These are phyloP conservation scores for Colletotrichum salicis DNA, from an alignment of 2,329 filamentous ascomycete species.

Conservation along the genomic window DNA sequence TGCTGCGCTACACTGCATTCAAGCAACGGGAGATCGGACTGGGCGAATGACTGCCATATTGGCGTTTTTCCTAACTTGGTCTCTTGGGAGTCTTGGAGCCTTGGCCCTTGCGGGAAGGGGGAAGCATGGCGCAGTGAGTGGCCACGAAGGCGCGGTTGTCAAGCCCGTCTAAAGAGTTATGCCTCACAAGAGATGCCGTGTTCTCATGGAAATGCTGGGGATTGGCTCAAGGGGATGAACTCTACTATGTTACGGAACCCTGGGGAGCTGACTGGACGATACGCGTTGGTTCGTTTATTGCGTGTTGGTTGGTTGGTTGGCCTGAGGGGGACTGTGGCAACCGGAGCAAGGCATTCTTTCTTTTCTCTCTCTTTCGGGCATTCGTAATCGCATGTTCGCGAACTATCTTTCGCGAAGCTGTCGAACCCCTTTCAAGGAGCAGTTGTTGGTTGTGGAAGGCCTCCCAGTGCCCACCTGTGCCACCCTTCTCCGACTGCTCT, in stretches of 20 bases:
- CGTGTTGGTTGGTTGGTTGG: neutral
- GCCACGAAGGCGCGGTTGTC: neutral
- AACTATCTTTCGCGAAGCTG: neutral
- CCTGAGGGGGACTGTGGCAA: neutral
- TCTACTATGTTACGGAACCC: slow-evolving; percentile 16
- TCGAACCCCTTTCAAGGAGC: neutral
- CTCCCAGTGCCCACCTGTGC: neutral
- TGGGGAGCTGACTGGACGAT: slow-evolving; percentile 20
- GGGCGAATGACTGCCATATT: slow-evolving; percentile 7
- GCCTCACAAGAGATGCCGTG: slow-evolving; percentile 8
- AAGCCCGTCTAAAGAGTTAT: neutral
- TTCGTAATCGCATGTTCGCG: neutral
- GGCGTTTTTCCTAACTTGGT: neutral
- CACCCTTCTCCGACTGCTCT: neutral
- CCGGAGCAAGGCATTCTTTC: neutral
- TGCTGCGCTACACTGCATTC: neutral
- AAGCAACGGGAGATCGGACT: slow-evolving; percentile 15
- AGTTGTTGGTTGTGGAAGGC: neutral
- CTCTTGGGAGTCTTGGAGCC: neutral
- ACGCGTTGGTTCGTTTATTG: neutral
- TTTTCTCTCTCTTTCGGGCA: neutral
- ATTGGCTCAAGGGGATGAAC: slow-evolving; percentile 3
- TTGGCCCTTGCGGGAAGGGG: neutral
- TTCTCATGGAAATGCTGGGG: slow-evolving; percentile 5
- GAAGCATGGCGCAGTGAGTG: slow-evolving; percentile 9